A percentile compares a stretch with the other conserved stretches of the same genome.
These are phyloP conservation scores for Yarrowia divulgata DNA, from an alignment of 805 yeast genomes.

Conservation along the genomic window DNA sequence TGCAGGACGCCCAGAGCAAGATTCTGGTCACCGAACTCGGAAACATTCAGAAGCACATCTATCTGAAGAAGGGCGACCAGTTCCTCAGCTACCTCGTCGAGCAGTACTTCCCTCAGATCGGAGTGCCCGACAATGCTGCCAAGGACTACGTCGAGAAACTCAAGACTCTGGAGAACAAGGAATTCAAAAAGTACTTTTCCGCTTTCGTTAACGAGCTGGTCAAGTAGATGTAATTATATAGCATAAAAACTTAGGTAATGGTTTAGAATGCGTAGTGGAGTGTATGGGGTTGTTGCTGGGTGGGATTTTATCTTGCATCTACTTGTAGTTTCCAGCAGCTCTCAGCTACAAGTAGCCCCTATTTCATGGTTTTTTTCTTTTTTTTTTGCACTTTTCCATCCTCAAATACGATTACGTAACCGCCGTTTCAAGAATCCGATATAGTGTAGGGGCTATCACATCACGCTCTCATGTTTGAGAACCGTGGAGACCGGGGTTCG, in stretches of 20 bases:
- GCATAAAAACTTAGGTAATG: slow-evolving; percentile 14
- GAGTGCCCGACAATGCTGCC: slow-evolving; percentile 65
- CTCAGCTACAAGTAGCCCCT: no score
- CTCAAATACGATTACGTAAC: not conserved
- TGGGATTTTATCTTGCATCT: no score
- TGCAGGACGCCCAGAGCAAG: slow-evolving; percentile 81
- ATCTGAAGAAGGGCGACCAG: slow-evolving; percentile 56
- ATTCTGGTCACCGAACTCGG: slow-evolving; percentile 78
- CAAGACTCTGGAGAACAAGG: slow-evolving; percentile 62
- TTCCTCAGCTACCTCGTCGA: slow-evolving; percentile 63
- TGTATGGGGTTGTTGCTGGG: not conserved
- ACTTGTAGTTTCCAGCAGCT: no score
- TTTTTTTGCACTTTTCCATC: not conserved
- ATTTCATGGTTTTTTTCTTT: no score
- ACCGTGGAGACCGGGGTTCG: slow-evolving; percentile 39
- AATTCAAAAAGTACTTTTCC: slow-evolving; percentile 74
- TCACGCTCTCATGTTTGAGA: slow-evolving; percentile 36
- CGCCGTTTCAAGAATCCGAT: slow-evolving; percentile 3
- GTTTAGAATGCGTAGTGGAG: not conserved
- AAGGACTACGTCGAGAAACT: slow-evolving; percentile 69
- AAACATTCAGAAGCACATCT: slow-evolving; percentile 69
- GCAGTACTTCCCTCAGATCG: slow-evolving; percentile 58
- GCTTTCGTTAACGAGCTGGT: slow-evolving; percentile 50
- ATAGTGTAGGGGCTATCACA: slow-evolving; percentile 38
- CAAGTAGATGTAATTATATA: slow-evolving; percentile 35